Conservation (phyloP, 306 rosid species). For the Cicer cuneatum region DNA sequence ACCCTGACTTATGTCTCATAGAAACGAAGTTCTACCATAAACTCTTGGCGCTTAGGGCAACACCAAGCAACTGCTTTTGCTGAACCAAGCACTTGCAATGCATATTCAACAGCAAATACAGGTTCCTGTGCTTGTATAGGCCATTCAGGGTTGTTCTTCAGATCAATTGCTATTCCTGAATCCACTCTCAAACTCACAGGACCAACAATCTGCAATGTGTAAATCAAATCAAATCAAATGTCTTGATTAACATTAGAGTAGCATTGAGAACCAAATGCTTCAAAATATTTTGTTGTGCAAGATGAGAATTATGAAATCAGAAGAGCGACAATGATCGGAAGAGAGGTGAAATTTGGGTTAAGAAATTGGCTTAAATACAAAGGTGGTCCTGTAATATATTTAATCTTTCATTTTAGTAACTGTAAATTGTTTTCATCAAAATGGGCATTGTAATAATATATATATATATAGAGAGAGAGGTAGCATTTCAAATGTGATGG, state of each 20-base stretch:
- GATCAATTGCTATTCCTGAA: constrained; percentile 69
- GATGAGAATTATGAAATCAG: neutral
- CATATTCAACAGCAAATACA: constrained; percentile 79
- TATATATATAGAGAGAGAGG: too few species aligned
- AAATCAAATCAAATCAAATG: neutral
- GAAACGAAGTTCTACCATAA: constrained; percentile 93
- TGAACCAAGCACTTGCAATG: constrained; percentile 84
- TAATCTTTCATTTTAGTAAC: too few species aligned
- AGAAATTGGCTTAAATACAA: neutral
- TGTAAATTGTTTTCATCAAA: too few species aligned
- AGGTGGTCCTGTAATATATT: too few species aligned
- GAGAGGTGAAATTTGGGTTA: neutral
- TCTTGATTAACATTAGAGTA: constrained; percentile 17
- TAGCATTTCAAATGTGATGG: too few species aligned
- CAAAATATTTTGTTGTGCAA: constrained; percentile 10
- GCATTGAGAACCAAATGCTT: constrained; percentile 16
- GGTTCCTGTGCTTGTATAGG: constrained; percentile 62
- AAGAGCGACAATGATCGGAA: neutral
- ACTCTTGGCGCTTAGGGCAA: constrained; percentile 81
- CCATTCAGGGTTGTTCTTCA: constrained; percentile 50
- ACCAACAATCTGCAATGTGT: constrained; percentile 73
- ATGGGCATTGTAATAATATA: too few species aligned
- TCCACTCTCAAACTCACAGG: constrained; percentile 88
- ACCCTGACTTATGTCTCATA: constrained; percentile 60
- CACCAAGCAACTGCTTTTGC: constrained; percentile 98